A percentile compares a stretch with the other conserved stretches of the same genome.
phyloP scores from a whole-genome alignment of 2,329 filamentous ascomycete genomes.

The Claviceps sp. region DNA sequence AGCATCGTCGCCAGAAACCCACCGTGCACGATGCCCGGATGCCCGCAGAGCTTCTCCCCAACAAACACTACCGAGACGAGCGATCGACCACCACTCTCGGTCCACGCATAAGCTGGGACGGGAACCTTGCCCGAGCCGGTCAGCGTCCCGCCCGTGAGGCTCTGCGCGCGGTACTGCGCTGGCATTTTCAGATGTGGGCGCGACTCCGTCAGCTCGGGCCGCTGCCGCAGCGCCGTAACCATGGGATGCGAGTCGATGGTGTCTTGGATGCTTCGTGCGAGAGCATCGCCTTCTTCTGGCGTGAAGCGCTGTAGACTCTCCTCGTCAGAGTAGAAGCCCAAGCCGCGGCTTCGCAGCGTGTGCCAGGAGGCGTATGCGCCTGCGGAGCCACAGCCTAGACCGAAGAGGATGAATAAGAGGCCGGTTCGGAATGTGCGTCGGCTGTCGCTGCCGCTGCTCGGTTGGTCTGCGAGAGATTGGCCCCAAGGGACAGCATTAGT shows the following conservation, averaged over 20 bases:
- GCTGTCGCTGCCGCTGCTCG: not conserved
- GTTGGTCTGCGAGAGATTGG: not conserved
- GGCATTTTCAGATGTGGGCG: conserved; percentile 85
- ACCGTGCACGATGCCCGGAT: conserved; percentile 83
- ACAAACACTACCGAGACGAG: conserved; percentile 65
- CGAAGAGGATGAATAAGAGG: conserved; percentile 15
- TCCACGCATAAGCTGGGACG: conserved; percentile 71
- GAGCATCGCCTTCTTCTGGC: conserved; percentile 34
- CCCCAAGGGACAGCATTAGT: too few relatives aligned
- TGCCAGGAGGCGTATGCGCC: conserved; percentile 25
- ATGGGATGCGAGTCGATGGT: conserved; percentile 65
- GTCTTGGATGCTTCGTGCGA: conserved; percentile 49
- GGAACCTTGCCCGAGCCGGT: conserved; percentile 61
- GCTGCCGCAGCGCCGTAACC: conserved; percentile 51
- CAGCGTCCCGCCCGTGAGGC: conserved; percentile 71
- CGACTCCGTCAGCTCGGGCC: conserved; percentile 57
- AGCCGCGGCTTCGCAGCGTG: conserved; percentile 19
- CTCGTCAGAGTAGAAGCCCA: conserved; percentile 42
- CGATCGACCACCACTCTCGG: conserved; percentile 53
- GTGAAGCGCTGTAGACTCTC: conserved; percentile 58
- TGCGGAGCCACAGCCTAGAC: conserved; percentile 16
- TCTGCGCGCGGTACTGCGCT: conserved; percentile 51
- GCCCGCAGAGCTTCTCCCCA: conserved; percentile 70
- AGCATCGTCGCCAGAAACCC: conserved; percentile 84
- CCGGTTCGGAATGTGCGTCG: conserved; percentile 10